Evolutionary conservation across 1,284 basidiomycete genomes (phyloP).

Genomic region (Tremellales sp.): DNA sequence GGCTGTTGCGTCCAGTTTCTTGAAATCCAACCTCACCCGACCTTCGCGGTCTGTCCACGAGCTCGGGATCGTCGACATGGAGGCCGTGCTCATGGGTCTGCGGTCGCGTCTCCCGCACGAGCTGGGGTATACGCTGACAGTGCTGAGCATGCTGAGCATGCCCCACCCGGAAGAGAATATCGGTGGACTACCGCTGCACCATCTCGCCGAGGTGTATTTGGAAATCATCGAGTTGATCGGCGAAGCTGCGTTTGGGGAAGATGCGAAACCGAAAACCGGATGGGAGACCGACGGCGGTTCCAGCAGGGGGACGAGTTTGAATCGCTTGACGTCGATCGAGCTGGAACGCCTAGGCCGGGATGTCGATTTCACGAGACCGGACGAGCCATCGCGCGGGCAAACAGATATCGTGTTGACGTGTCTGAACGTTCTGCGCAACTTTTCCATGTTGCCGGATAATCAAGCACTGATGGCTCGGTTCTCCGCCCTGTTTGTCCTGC

Average conservation of each 20-base stretch:
- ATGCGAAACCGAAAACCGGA: slow-evolving; percentile 22
- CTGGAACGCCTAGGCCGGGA: slow-evolving; percentile 84
- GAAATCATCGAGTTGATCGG: slow-evolving; percentile 84
- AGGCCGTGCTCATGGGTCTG: slow-evolving; percentile 81
- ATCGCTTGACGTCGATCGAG: slow-evolving; percentile 73
- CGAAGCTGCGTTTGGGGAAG: slow-evolving; percentile 65
- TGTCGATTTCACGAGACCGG: slow-evolving; percentile 61
- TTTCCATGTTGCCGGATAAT: slow-evolving; percentile 73
- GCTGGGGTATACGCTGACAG: slow-evolving; percentile 83
- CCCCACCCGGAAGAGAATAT: slow-evolving; percentile 49
- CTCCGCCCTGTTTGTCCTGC: slow-evolving; percentile 60
- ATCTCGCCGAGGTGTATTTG: slow-evolving; percentile 77
- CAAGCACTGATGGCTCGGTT: slow-evolving; percentile 63
- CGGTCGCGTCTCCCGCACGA: slow-evolving; percentile 79
- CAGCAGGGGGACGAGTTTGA: slow-evolving; percentile 47
- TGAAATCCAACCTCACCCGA: slow-evolving; percentile 57
- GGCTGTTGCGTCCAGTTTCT: slow-evolving; percentile 56
- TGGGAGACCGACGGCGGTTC: not conserved
- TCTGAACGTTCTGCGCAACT: slow-evolving; percentile 80
- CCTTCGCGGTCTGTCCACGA: slow-evolving; percentile 59
- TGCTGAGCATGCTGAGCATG: slow-evolving; percentile 68
- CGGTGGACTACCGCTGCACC: slow-evolving; percentile 66
- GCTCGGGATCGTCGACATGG: slow-evolving; percentile 72
- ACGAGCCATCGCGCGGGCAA: slow-evolving; percentile 23
- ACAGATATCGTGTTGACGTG: slow-evolving; percentile 65